phyloP scores from a whole-genome alignment of 768 basidiomycete genomes.

The Boletus vinaceobasis region DNA sequence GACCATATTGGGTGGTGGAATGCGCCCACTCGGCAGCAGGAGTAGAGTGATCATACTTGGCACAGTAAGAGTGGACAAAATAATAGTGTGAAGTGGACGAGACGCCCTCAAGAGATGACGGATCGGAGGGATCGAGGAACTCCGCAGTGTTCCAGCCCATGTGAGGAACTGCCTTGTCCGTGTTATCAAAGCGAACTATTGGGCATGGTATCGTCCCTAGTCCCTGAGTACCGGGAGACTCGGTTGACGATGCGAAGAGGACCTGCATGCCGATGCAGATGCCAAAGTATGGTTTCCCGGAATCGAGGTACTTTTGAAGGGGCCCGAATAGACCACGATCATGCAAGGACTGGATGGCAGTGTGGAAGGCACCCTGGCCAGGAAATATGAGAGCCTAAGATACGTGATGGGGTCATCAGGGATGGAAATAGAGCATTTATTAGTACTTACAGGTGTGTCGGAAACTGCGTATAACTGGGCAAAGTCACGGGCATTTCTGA shows the following conservation, averaged over 20 bases:
- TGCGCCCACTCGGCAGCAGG: constrained; percentile 73
- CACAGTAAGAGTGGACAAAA: constrained; percentile 95
- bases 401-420: constrained; percentile 9
- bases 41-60: constrained; percentile 62
- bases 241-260: constrained; percentile 83
- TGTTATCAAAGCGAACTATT: constrained; percentile 69
- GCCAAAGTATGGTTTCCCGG: constrained; percentile 92
- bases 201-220: constrained; percentile 78
- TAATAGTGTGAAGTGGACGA: constrained; percentile 74
- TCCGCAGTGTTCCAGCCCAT: constrained; percentile 95
- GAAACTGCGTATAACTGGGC: constrained; percentile 37
- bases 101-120: constrained; percentile 43
- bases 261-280: constrained; percentile 99
- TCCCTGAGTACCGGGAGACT: constrained; percentile 66
- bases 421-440: constrained; percentile 1
- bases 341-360: constrained; percentile 75
- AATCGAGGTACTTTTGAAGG: constrained; percentile 74
- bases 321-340: constrained; percentile 75
- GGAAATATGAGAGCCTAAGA: constrained; percentile 90
- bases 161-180: constrained; percentile 88
- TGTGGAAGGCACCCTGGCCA: constrained; percentile 91
- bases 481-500: constrained; percentile 77
- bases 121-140: constrained; percentile 43
- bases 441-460: constrained; percentile 67
- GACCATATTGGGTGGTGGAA: constrained; percentile 91